Conservation (phyloP, 495 filamentous ascomycete species). For the Neurospora intermedia region DNA sequence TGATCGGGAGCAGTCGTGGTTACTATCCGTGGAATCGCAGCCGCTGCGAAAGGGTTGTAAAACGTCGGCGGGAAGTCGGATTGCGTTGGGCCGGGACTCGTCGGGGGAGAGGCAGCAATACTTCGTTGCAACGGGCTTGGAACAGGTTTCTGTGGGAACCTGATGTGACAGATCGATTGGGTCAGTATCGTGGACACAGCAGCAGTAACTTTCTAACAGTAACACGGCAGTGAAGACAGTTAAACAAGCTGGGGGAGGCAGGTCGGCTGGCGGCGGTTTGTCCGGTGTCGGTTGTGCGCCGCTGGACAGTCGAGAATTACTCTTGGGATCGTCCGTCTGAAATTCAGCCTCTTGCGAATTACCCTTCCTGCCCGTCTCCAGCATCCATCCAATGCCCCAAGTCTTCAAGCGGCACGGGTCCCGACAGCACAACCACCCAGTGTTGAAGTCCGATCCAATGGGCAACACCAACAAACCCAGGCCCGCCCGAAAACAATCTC, state of each 20-base stretch:
- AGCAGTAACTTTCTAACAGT: conserved; percentile 17
- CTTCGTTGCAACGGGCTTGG: conserved; percentile 34
- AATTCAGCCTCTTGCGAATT: conserved; percentile 1
- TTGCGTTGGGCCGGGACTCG: conserved; percentile 31
- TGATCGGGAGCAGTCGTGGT: conserved; percentile 24
- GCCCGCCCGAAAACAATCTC: neutral
- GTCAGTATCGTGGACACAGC: conserved; percentile 28
- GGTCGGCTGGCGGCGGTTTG: conserved; percentile 9
- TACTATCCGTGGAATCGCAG: conserved; percentile 26
- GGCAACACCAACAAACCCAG: neutral
- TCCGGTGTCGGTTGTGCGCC: conserved; percentile 2
- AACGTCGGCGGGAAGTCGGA: conserved; percentile 24
- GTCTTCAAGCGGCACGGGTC: neutral
- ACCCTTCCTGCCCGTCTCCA: neutral
- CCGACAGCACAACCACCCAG: neutral
- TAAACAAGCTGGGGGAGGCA: conserved; percentile 8
- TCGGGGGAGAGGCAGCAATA: conserved; percentile 28
- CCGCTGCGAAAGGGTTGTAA: conserved; percentile 7
- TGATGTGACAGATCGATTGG: conserved; percentile 18
- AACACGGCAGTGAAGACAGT: conserved; percentile 23
- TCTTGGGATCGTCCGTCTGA: neutral
- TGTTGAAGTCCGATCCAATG: conserved; percentile 1
- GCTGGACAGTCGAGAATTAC: neutral
- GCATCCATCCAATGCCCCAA: neutral
- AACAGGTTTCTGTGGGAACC: conserved; percentile 28